These are phyloP conservation scores for Bruguiera parviflora DNA, from an alignment of 345 rosid genomes.

Conservation along the genomic window DNA sequence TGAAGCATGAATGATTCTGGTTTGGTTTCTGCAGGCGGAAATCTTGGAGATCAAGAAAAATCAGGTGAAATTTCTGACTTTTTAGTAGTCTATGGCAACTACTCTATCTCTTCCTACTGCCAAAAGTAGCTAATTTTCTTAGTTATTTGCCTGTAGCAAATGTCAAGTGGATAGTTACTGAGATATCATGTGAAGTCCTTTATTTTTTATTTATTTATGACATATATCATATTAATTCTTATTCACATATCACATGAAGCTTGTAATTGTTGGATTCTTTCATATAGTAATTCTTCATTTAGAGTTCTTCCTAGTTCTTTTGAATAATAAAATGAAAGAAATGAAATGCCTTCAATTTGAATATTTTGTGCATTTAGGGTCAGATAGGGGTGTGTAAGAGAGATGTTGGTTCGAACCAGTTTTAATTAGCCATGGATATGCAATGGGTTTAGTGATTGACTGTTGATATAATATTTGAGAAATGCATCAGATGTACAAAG, in stretches of 20 bases:
- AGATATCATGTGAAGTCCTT: background rate
- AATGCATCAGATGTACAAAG: no score
- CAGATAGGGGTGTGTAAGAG: no score
- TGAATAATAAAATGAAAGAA: no score
- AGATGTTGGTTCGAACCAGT: no score
- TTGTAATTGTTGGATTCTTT: background rate
- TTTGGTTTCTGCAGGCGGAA: constrained; percentile 51
- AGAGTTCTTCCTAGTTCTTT: no score
- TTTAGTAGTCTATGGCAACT: background rate
- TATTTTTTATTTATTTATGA: background rate
- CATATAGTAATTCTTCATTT: no score
- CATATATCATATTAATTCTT: background rate
- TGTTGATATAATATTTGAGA: no score
- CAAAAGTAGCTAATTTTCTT: background rate
- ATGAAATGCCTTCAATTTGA: no score
- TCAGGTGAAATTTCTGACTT: constrained; percentile 45
- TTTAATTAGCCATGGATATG: no score
- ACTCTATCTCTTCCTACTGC: background rate
- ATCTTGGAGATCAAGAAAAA: constrained; percentile 74
- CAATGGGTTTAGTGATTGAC: no score
- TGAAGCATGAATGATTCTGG: constrained; percentile 12
- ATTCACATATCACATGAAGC: no score
- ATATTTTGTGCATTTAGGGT: no score
- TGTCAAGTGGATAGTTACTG: background rate
- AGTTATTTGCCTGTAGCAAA: background rate